These are phyloP conservation scores for Coprinopsis cinerea DNA, from an alignment of 768 basidiomycete species.

Conservation along the genomic window DNA sequence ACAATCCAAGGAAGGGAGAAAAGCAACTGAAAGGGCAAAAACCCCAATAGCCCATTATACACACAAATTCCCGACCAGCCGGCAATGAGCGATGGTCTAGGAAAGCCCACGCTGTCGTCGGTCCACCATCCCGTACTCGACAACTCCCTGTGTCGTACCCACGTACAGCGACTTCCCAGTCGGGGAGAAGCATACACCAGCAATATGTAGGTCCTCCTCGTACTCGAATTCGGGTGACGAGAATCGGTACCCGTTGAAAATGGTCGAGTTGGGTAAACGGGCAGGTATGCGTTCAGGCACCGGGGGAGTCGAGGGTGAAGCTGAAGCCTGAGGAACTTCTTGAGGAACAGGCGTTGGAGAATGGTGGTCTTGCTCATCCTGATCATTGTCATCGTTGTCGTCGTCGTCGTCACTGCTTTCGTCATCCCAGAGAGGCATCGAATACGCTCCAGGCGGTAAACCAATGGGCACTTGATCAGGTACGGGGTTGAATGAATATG, in stretches of 20 bases:
- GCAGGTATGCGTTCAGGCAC: not conserved
- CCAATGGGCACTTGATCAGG: not conserved
- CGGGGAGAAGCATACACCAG: conserved; percentile 27
- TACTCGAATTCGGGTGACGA: conserved; percentile 10
- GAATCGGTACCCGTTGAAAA: conserved; percentile 4
- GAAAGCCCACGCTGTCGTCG: not conserved
- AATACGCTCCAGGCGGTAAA: not conserved
- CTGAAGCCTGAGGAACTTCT: not conserved
- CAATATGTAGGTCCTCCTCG: conserved; percentile 25
- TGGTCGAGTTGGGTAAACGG: not conserved
- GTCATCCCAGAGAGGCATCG: not conserved
- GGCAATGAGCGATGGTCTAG: no score
- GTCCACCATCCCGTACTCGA: conserved; percentile 9
- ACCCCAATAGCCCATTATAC: no score
- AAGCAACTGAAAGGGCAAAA: no score
- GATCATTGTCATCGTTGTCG: not conserved
- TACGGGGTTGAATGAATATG: no score
- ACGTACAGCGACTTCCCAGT: conserved; percentile 27
- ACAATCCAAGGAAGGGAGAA: no score
- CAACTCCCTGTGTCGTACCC: conserved; percentile 16
- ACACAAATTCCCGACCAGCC: no score
- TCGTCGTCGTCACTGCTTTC: not conserved
- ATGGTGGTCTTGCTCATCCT: not conserved
- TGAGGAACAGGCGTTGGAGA: not conserved
- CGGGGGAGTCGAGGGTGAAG: not conserved